Conservation (phyloP, 1,284 basidiomycete species). For the Cutaneotrichosporon sp. region DNA sequence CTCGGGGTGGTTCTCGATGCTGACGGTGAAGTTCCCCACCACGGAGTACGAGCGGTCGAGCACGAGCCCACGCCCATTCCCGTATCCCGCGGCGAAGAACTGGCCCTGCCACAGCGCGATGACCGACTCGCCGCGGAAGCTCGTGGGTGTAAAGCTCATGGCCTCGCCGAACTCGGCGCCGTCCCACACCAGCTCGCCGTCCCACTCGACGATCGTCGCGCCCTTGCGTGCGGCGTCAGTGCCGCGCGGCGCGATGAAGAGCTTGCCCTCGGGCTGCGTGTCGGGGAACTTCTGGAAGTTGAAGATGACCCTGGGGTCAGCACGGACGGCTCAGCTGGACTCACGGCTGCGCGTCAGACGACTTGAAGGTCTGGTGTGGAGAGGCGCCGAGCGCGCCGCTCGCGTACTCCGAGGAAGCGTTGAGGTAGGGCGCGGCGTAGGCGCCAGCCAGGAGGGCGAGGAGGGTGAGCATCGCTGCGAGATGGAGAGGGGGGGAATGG, state of each 20-base stretch:
- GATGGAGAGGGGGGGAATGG: no score
- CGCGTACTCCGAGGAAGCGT: slow-evolving; percentile 20
- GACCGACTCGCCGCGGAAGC: slow-evolving; percentile 30
- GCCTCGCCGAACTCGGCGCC: slow-evolving; percentile 35
- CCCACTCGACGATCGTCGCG: slow-evolving; percentile 31
- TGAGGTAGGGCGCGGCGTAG: neutral
- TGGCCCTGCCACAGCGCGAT: slow-evolving; percentile 38
- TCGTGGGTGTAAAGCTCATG: slow-evolving; percentile 29
- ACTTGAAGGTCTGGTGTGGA: slow-evolving; percentile 31
- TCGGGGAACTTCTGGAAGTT: slow-evolving; percentile 30
- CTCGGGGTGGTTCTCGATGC: slow-evolving; percentile 11
- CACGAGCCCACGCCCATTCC: slow-evolving; percentile 29
- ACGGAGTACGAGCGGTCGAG: slow-evolving; percentile 35
- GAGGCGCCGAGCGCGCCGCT: slow-evolving; percentile 26
- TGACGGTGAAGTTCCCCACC: slow-evolving; percentile 26
- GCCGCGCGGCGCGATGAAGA: slow-evolving; percentile 41
- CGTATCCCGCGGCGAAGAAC: slow-evolving; percentile 33
- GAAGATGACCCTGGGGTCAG: slow-evolving; percentile 21
- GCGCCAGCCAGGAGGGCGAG: neutral
- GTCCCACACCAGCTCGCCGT: slow-evolving; percentile 40
- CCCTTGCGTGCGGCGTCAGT: slow-evolving; percentile 22
- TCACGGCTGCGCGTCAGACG: slow-evolving; percentile 26
- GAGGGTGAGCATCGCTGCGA: neutral
- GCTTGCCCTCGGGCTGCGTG: slow-evolving; percentile 15
- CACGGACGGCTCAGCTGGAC: slow-evolving; percentile 6